These are phyloP conservation scores for Crithidia fasciculata DNA, from an alignment of 208 protist species.

Conservation along the genomic window DNA sequence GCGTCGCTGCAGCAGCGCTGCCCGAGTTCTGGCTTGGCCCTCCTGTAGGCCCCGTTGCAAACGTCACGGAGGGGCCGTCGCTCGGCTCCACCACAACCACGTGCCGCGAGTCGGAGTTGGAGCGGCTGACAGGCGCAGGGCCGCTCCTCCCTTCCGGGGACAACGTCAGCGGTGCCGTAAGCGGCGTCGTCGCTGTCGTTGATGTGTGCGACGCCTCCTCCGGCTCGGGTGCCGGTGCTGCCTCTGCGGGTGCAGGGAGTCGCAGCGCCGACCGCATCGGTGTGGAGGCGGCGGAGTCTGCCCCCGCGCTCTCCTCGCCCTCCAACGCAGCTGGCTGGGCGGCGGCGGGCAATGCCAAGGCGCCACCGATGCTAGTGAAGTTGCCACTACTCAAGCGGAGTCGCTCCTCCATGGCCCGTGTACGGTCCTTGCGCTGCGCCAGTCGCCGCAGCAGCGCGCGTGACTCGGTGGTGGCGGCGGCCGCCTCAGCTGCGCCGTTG, in stretches of 20 bases:
- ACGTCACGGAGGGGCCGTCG: constrained; percentile 5
- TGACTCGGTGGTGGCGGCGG: constrained; percentile 3
- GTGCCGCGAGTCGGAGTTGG: constrained; percentile 2
- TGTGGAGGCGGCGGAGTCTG: constrained; percentile 3
- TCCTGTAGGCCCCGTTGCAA: neutral
- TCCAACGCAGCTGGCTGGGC: neutral
- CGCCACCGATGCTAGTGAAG: constrained; percentile 12
- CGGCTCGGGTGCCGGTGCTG: neutral
- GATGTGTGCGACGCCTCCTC: neutral
- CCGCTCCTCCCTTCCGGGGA: neutral
- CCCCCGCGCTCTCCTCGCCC: neutral
- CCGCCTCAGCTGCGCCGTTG: neutral
- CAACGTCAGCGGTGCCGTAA: neutral
- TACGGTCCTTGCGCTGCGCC: constrained; percentile 28
- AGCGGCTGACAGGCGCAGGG: neutral
- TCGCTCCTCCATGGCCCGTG: constrained; percentile 32
- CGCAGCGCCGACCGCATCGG: constrained; percentile 10
- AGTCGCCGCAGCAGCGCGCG: constrained; percentile 35
- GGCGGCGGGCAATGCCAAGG: neutral
- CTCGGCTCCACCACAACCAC: constrained; percentile 2
- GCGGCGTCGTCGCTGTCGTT: neutral
- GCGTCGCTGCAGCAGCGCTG: neutral
- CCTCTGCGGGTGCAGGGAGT: neutral
- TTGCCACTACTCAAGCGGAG: constrained; percentile 14
- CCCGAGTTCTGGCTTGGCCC: neutral